Conservation (phyloP, 1,139 yeast species). For the Yamadazyma sp. region DNA sequence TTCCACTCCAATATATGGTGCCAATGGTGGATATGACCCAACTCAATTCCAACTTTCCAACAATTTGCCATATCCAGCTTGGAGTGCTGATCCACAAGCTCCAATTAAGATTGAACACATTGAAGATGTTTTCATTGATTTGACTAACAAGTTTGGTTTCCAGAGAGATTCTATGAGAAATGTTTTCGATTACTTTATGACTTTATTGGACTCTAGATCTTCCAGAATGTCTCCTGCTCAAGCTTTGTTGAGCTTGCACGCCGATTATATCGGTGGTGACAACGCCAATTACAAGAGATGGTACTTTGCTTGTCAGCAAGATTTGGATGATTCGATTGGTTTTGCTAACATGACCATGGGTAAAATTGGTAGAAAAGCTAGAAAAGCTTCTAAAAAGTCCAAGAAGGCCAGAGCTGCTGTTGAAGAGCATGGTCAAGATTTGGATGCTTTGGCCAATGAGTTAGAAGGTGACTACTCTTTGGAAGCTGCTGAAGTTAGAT, state of each 20-base stretch:
- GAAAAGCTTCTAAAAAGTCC: constrained; percentile 54
- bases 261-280: constrained; percentile 74
- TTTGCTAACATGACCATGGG: constrained; percentile 69
- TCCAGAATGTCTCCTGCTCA: constrained; percentile 97
- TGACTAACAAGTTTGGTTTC: constrained; percentile 91
- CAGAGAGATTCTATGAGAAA: constrained; percentile 97
- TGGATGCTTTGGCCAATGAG: constrained; percentile 64
- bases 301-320: constrained; percentile 45
- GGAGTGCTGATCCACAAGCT: constrained; percentile 89
- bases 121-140: constrained; percentile 86
- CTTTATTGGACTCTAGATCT: constrained; percentile 88
- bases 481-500: constrained; percentile 52
- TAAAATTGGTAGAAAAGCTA: constrained; percentile 56
- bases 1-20: constrained; percentile 92
- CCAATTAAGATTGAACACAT: constrained; percentile 83
- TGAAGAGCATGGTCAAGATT: constrained; percentile 49
- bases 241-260: constrained; percentile 88
- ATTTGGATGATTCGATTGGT: constrained; percentile 42
- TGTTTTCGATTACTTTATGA: constrained; percentile 95
- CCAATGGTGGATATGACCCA: constrained; percentile 65
- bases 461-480: constrained; percentile 81
- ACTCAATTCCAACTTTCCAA: constrained; percentile 60
- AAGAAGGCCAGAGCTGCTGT: constrained; percentile 63
- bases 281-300: constrained; percentile 46
- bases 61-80: constrained; percentile 86